phyloP scores from a whole-genome alignment of 768 basidiomycete genomes.

The Kwoniella newhampshirensis region DNA sequence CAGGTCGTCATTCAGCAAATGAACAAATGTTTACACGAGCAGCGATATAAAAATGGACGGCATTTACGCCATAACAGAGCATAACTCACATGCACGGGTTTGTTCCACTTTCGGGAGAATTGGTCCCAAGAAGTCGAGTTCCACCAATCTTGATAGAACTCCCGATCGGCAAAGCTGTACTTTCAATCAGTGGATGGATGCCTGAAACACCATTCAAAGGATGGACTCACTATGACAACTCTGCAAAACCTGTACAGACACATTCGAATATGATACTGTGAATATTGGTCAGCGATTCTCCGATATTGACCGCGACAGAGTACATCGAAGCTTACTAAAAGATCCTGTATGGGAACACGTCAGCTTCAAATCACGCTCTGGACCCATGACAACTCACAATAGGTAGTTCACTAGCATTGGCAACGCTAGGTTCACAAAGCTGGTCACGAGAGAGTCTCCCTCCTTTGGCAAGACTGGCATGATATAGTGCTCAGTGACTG shows the following conservation, averaged over 20 bases:
- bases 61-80: not conserved
- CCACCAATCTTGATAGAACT: slow-evolving; percentile 99
- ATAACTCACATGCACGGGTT: slow-evolving; percentile 69
- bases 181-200: too few species aligned
- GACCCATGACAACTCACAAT: slow-evolving; percentile 68
- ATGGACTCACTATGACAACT: slow-evolving; percentile 72
- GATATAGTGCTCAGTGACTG: slow-evolving; percentile 90
- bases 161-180: slow-evolving; percentile 85
- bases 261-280: slow-evolving; percentile 64
- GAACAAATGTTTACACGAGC: too few species aligned
- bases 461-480: slow-evolving; percentile 65
- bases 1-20: slow-evolving; percentile 1
- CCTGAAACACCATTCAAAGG: slow-evolving; percentile 16
- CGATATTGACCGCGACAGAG: too few species aligned
- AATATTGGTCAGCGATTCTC: slow-evolving; percentile 5
- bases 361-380: slow-evolving; percentile 8
- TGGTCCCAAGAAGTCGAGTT: slow-evolving; percentile 97
- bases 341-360: slow-evolving; percentile 43
- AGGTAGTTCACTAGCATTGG: slow-evolving; percentile 75
- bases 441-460: slow-evolving; percentile 56
- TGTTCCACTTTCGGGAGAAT: slow-evolving; percentile 98
- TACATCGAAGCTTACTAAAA: slow-evolving; percentile 52
- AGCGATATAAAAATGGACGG: not conserved
- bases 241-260: slow-evolving; percentile 93
- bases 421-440: slow-evolving; percentile 78